Conservation (phyloP, 1,284 basidiomycete genomes). For the Cryptococcus neoformans region DNA sequence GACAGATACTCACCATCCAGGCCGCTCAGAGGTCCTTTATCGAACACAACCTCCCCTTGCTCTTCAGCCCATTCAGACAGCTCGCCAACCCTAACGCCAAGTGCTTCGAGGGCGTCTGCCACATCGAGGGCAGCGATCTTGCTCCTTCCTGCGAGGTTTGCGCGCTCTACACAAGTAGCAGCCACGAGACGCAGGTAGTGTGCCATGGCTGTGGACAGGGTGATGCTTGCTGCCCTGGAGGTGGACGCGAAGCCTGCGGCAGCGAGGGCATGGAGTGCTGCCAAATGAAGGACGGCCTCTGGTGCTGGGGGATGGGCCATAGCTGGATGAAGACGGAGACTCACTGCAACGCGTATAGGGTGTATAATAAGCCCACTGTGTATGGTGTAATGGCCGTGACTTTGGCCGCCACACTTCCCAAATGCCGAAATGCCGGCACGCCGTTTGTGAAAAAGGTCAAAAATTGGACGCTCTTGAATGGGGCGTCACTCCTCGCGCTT, state of each 20-base stretch:
- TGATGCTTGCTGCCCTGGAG: conserved; percentile 37
- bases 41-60: conserved; percentile 25
- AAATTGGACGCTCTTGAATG: not conserved
- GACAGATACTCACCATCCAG: conserved; percentile 21
- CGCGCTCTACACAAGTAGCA: conserved; percentile 33
- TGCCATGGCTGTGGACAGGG: conserved; percentile 32
- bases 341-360: not conserved
- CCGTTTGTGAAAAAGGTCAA: not conserved
- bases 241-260: conserved; percentile 43
- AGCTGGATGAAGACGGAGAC: not conserved
- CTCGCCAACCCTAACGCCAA: conserved; percentile 35
- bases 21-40: conserved; percentile 21
- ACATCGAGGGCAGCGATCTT: conserved; percentile 43
- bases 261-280: conserved; percentile 38
- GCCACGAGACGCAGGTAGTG: conserved; percentile 39
- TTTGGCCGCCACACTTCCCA: not conserved
- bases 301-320: conserved; percentile 29
- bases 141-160: conserved; percentile 36
- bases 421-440: not conserved
- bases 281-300: conserved; percentile 43
- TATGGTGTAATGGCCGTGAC: not conserved
- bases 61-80: conserved; percentile 36
- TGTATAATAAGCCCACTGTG: not conserved
- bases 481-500: no score
- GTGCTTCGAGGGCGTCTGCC: conserved; percentile 32